Conservation (phyloP, 352 stramenopile species). For the Phytophthora hibernalis region DNA sequence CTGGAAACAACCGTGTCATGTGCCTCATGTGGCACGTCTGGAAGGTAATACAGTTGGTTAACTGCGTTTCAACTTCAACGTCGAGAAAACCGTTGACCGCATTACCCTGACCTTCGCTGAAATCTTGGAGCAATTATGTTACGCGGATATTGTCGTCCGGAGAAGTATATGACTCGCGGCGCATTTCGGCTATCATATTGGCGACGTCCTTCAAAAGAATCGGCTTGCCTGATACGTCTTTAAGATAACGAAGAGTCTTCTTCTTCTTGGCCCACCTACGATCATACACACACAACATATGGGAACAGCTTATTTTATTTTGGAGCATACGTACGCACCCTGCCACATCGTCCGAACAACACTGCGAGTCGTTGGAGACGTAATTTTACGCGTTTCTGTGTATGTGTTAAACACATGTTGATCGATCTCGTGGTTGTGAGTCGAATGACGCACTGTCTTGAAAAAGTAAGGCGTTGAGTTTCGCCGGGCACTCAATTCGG, state of each 20-base stretch:
- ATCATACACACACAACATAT: too few species aligned
- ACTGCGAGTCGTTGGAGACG: neutral
- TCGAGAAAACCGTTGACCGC: slow-evolving; percentile 17
- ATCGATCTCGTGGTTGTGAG: neutral
- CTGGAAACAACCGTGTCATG: slow-evolving; percentile 20
- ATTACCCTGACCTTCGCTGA: slow-evolving; percentile 16
- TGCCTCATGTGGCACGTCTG: slow-evolving; percentile 6
- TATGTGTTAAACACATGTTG: neutral
- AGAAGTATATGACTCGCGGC: neutral
- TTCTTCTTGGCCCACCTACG: neutral
- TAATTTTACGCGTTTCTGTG: neutral
- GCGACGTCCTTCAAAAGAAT: slow-evolving; percentile 3
- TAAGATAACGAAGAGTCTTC: slow-evolving; percentile 3
- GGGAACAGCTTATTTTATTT: too few species aligned
- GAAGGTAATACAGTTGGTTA: slow-evolving; percentile 25
- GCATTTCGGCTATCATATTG: slow-evolving; percentile 5
- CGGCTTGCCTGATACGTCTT: slow-evolving; percentile 1
- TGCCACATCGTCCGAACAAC: neutral
- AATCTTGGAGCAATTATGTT: neutral
- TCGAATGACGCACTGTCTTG: too few species aligned
- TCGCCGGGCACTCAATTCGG: too few species aligned
- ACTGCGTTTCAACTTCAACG: too few species aligned
- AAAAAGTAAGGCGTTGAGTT: too few species aligned
- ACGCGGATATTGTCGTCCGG: slow-evolving; percentile 7
- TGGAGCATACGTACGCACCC: too few species aligned